phyloP scores from a whole-genome alignment of 768 basidiomycete species.

The Tulasnella calospora region DNA sequence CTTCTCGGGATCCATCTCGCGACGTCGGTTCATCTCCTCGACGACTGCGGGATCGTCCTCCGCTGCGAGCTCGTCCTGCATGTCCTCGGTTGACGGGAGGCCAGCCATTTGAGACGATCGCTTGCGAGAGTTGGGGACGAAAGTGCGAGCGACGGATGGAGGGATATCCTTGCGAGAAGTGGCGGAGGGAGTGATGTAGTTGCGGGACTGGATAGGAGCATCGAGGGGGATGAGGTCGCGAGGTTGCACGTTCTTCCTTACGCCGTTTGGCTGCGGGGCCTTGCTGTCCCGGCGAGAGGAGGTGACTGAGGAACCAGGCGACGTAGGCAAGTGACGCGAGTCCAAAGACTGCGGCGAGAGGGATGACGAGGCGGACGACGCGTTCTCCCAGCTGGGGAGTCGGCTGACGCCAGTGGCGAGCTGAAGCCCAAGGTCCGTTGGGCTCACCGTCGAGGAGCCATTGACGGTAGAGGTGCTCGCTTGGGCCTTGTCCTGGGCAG shows the following conservation, averaged over 20 bases:
- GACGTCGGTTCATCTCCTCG: slow-evolving; percentile 41
- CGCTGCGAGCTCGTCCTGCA: slow-evolving; percentile 37
- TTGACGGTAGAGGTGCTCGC: background rate
- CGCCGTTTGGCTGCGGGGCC: slow-evolving; percentile 48
- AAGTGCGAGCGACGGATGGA: slow-evolving; percentile 44
- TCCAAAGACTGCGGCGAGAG: background rate
- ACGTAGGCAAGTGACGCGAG: background rate
- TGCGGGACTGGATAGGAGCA: slow-evolving; percentile 74
- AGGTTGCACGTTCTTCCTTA: slow-evolving; percentile 62
- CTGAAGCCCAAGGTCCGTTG: background rate
- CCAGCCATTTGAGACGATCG: slow-evolving; percentile 44
- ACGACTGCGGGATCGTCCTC: slow-evolving; percentile 42
- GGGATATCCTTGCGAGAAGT: slow-evolving; percentile 80
- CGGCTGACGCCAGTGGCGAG: background rate
- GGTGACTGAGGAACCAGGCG: background rate
- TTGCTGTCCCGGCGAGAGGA: background rate
- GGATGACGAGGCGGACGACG: slow-evolving; percentile 12
- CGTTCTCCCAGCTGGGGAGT: slow-evolving; percentile 4
- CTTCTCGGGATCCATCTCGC: slow-evolving; percentile 18
- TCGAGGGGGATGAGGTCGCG: slow-evolving; percentile 60
- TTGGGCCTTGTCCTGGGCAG: background rate
- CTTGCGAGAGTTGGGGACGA: slow-evolving; percentile 26
- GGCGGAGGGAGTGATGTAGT: slow-evolving; percentile 63
- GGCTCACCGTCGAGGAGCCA: background rate
- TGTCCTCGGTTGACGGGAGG: slow-evolving; percentile 17